Evolutionary conservation across 1,284 basidiomycete species (phyloP), one percentile per base, ranked within the genome.

Genomic region (Anthracocystis setariae): DNA sequence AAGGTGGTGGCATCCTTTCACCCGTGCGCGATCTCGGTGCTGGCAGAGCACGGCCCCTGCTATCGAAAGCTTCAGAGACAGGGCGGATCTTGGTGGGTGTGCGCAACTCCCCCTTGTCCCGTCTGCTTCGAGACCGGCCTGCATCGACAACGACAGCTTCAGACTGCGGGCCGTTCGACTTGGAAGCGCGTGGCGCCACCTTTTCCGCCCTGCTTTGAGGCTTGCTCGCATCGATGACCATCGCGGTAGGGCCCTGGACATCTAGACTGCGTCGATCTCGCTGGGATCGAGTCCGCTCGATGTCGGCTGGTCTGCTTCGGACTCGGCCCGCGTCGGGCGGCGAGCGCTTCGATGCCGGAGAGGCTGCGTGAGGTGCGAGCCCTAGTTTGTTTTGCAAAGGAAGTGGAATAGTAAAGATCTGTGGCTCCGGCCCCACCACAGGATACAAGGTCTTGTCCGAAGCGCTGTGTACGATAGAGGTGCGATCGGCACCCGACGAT

Each of bases 401-500:
- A 2, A 39, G 29, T 18, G 52, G 46, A 25, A 46, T 20, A 4
- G 58, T 24, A 8, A 29, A 40, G 38, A 46, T 18, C 13, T 38
- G 39, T 8, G 8, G 21, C 8, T 42, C 20, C 32, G 32, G 15
- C 32, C 32, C 32, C 12, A 17, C 12, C 17, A 9, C 35, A 17
- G 20, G 18, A 10, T 42, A 10, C 18, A n/a, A 13, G 18, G 20
- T 18, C 3, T 18, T 18, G 7, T 18, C 13, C 4, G 39, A 21
- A 42, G n/a, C n/a, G 18, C 9, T 23, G 15, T 23, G 53, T 18
- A 50, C 52, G 20, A 67, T 67, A 33, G 60, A 49, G 35, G 60
- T 53, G 9, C 64, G 64, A 46, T 67, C 57, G 5, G 64, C 53
- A 2, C 53, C 57, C 9, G 53, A 60, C 0, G 38, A 52, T 35